Percentiles rank a stretch among this genome's conserved stretches.
Evolutionary conservation across 1,284 basidiomycete species (phyloP).

Genomic region (Pholiota adiposa): DNA sequence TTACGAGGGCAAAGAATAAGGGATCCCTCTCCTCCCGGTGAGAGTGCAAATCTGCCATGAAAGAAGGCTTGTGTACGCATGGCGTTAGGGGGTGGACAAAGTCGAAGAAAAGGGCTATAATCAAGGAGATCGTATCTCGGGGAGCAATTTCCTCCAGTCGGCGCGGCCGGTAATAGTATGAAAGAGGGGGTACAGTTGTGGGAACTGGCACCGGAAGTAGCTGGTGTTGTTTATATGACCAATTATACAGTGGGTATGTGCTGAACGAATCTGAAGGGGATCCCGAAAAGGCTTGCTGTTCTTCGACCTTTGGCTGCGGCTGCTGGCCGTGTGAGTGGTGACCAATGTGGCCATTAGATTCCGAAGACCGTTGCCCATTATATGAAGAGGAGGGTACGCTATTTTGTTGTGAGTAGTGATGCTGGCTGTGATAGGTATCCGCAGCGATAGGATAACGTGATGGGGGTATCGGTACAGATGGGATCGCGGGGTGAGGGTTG

Average conservation of each 20-base stretch:
- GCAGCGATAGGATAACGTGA: slow-evolving; percentile 74
- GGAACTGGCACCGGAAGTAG: slow-evolving; percentile 51
- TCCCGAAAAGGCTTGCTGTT: slow-evolving; percentile 41
- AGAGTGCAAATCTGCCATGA: slow-evolving; percentile 81
- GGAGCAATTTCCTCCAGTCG: slow-evolving; percentile 77
- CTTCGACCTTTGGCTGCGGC: slow-evolving; percentile 45
- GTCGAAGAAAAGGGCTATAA: slow-evolving; percentile 86
- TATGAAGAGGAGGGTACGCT: slow-evolving; percentile 42
- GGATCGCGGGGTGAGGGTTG: slow-evolving; percentile 43
- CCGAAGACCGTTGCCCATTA: slow-evolving; percentile 34
- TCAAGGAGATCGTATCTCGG: slow-evolving; percentile 75
- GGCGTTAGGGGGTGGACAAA: slow-evolving; percentile 88
- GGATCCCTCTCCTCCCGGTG: slow-evolving; percentile 81
- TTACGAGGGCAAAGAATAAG: slow-evolving; percentile 86
- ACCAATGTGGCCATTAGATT: slow-evolving; percentile 36
- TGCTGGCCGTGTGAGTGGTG: slow-evolving; percentile 30
- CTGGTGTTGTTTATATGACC: slow-evolving; percentile 72
- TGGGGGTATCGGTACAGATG: slow-evolving; percentile 55
- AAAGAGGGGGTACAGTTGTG: slow-evolving; percentile 65
- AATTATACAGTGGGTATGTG: slow-evolving; percentile 69
- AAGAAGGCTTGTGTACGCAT: slow-evolving; percentile 81
- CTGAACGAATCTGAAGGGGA: slow-evolving; percentile 57
- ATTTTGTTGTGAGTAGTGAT: slow-evolving; percentile 51
- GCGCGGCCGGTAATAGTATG: slow-evolving; percentile 69
- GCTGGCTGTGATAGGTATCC: slow-evolving; percentile 64